Evolutionary conservation across 2,329 filamentous ascomycete genomes (phyloP), one percentile per base, ranked within the genome.

Genomic region (Fusarium piperis): DNA sequence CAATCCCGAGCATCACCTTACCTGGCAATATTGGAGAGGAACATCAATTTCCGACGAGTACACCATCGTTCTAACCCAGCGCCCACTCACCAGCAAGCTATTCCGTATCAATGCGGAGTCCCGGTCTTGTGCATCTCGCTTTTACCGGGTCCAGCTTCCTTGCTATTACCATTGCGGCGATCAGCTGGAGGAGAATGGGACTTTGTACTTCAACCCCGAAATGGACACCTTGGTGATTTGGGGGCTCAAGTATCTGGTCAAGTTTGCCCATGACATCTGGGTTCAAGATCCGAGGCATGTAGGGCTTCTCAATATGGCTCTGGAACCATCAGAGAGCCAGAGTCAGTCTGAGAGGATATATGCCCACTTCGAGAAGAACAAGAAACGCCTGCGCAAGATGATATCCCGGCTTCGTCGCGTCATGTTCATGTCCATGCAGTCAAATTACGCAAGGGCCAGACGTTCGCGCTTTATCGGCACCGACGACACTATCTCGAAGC

Each of bases 391-490:
- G 8, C 28, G 28, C 2, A 28, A 52, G 18, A 30, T 3, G 12
- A 2, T 53, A 15, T 53, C 30, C 32, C 12, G 30, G 13, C 18
- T 33, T 16, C 32, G 13, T 12, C n/a, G 1, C 2, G 13, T 33
- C 28, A 7, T 11, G 12, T 53, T 53, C 32, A 6, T 6, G 12
- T 10, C 2, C 39, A 15, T 23, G 28, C 48, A 20, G 13, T 0
- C 3, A 15, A 0, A 1, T 1, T 23, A 18, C 39, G 7, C 3
- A 6, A 3, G 5, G 0, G 1, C 32, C 8, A 9, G n/a, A 12
- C 46, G 46, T 28, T 0, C 0, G 28, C 30, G 12, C n/a, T 52
- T 18, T 28, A 6, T 5, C 28, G 23, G 36, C n/a, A 38, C 16
- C 0, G 1, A 38, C n/a, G 36, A 38, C 36, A 38, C 36, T 12